Conservation (phyloP, 768 basidiomycete species). For the Pleurotus tuoliensis region DNA sequence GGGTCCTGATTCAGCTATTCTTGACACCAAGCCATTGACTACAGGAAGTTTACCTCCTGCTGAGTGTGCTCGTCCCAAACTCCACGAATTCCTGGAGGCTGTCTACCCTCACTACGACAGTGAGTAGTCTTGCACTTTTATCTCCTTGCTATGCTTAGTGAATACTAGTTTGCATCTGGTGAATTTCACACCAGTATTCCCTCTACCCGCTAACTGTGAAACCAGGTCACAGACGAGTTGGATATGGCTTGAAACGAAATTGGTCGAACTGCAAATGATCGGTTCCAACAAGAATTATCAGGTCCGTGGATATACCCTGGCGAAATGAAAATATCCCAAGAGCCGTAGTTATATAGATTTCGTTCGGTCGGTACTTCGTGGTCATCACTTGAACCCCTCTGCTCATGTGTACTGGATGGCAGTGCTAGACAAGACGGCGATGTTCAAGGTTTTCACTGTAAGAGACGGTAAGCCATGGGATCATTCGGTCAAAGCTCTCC, state of each 20-base stretch:
- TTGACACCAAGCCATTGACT: conserved; percentile 84
- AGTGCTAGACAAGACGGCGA: conserved; percentile 84
- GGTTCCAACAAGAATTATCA: conserved; percentile 69
- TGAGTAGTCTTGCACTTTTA: conserved; percentile 20
- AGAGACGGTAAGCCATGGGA: conserved; percentile 70
- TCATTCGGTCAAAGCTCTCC: conserved; percentile 78
- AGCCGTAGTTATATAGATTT: conserved; percentile 38
- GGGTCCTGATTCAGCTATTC: conserved; percentile 48
- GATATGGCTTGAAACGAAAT: conserved; percentile 86
- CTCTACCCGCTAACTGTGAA: not conserved
- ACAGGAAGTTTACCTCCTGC: conserved; percentile 72
- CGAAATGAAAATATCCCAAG: not conserved
- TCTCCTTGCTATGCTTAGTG: not conserved
- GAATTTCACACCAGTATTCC: conserved; percentile 4
- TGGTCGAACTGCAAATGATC: conserved; percentile 83
- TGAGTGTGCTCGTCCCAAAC: conserved; percentile 78
- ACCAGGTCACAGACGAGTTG: conserved; percentile 82
- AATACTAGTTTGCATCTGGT: conserved; percentile 75
- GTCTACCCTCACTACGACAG: conserved; percentile 83
- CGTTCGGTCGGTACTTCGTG: conserved; percentile 44
- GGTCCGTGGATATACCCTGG: conserved; percentile 29
- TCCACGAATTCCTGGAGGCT: conserved; percentile 81
- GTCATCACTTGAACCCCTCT: not conserved
- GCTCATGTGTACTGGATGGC: conserved; percentile 2
- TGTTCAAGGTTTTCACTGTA: conserved; percentile 84